Evolutionary conservation across 2,329 filamentous ascomycete species (phyloP), one percentile per base, ranked within the genome.

Genomic region (Falciphora oryzae): DNA sequence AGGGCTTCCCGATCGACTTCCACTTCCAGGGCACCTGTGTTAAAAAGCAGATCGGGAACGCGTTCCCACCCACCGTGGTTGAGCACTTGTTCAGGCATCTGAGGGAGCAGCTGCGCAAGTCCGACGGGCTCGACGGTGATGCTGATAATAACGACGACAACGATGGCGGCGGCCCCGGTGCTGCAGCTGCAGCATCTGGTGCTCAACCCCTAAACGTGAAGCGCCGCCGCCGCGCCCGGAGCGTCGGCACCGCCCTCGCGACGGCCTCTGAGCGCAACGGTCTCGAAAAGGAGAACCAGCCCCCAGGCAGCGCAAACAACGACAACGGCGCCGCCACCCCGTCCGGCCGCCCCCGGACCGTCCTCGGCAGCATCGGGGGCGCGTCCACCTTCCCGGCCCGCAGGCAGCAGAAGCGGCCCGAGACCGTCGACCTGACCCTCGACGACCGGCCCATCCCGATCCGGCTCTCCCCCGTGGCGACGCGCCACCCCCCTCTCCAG

Each of bases 41-140:
- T 22, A 83, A 83, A 68, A 83, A 79, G 67, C 90, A 93, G 72
- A 90, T 94, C 67, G 91, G 91, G 0, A 94, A 95, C 70, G 91
- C 91, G 0, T 92, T 94, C 22, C 89, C 92, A 0, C 85, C 90
- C 0, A 77, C 77, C 32, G 81, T 83, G 0, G 85, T 85, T 3
- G 75, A 75, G 31, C 74, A 80, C 0, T 70, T 86, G 0, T 85
- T 82, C 66, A 71, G 72, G n/a, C 81, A 84, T 61, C 69, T 86
- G 11, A 73, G 79, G 25, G 67, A 72, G 10, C 83, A 79, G 75
- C 70, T 86, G 1, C 71, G 83, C 18, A 67, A 72, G 1, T 70
- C 77, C 27, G 83, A 86, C 64, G 72, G 75, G 0, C 70, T 80
- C n/a, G 53, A 58, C 31, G 28, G 27, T 11, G n/a, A 13, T 4